Evolutionary conservation across 805 yeast genomes (phyloP), one percentile per base, ranked within the genome.

Genomic region (Saccharomycopsis javanensis): DNA sequence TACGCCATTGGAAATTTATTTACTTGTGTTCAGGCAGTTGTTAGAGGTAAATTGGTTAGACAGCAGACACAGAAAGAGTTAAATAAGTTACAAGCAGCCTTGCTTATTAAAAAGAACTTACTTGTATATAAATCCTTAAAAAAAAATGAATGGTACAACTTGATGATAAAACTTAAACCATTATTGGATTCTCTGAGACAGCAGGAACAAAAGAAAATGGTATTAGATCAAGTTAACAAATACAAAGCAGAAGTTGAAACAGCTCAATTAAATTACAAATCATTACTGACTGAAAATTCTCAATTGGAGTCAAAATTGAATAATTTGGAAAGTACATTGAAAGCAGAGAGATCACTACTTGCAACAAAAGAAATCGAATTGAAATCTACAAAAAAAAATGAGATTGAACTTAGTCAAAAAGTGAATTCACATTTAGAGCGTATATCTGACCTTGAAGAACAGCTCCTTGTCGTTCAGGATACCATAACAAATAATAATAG

Each of bases 71-170:
- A 75, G 38, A 67, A 70, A 13, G 72, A 78, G 58, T 72, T 91
- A n/a, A 72, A 75, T 55, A 80, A 81, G 57, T 71, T 84, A 8
- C 85, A 83, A 60, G 88, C 97, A 0, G 80, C 94, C 0, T 82
- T 82, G 58, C 73, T 85, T 1, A 70, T 94, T 45, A 81, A 85
- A 55, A 74, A 75, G 55, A 85, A 87, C 46, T 78, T 94, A 64
- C 68, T 71, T 34, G 69, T 75, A 0, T 81, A 83, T 58, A 75
- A 77, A 58, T 70, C 72, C 11, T 66, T 82, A 11, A 69, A 73
- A 51, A 67, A 74, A 10, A 83, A 82, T 66, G 86, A 86, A 18
- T 94, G 99, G 99, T 86, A 87, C 70, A 79, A 77, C 54, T 72
- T 94, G 50, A 82, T 83, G 59, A 73, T 81, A 20, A 79, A 80